Conservation (phyloP, 495 filamentous ascomycete genomes). For the Hyphodiscus hymeniophilus region DNA sequence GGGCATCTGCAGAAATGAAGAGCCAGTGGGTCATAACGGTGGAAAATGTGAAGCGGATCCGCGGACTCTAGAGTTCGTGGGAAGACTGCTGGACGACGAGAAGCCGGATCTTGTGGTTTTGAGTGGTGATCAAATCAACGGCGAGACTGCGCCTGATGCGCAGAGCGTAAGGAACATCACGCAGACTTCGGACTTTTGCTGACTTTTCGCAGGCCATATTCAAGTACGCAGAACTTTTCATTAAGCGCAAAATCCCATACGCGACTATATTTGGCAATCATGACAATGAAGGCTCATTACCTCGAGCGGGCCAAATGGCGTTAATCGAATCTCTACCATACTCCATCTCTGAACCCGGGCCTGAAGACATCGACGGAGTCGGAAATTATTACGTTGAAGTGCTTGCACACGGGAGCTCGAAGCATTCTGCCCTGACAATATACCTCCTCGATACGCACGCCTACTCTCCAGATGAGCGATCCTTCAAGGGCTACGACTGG, state of each 20-base stretch:
- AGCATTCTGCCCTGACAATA: constrained; percentile 83
- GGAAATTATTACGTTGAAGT: constrained; percentile 95
- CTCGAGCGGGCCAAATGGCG: constrained; percentile 69
- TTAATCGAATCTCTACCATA: constrained; percentile 81
- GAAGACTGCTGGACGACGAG: constrained; percentile 70
- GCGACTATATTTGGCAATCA: constrained; percentile 96
- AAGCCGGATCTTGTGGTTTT: constrained; percentile 86
- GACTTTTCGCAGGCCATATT: constrained; percentile 58
- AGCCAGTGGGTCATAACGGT: constrained; percentile 61
- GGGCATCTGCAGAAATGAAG: constrained; percentile 73
- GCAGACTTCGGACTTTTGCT: not conserved
- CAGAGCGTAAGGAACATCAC: constrained; percentile 65
- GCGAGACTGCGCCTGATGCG: constrained; percentile 84
- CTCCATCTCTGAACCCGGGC: constrained; percentile 74
- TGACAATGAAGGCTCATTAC: constrained; percentile 83
- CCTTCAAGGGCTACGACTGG: constrained; percentile 90
- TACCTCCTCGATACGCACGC: constrained; percentile 92
- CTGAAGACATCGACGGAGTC: constrained; percentile 75
- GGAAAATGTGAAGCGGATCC: constrained; percentile 84
- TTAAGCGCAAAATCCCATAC: constrained; percentile 83
- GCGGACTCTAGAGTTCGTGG: constrained; percentile 84
- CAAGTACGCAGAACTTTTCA: constrained; percentile 82
- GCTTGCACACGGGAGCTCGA: constrained; percentile 64
- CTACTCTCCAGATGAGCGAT: constrained; percentile 82
- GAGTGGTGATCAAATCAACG: constrained; percentile 91